Percentiles rank a stretch among this genome's conserved stretches.
These are phyloP conservation scores for Phialophora macrospora DNA, from an alignment of 2,329 filamentous ascomycete species.

Conservation along the genomic window DNA sequence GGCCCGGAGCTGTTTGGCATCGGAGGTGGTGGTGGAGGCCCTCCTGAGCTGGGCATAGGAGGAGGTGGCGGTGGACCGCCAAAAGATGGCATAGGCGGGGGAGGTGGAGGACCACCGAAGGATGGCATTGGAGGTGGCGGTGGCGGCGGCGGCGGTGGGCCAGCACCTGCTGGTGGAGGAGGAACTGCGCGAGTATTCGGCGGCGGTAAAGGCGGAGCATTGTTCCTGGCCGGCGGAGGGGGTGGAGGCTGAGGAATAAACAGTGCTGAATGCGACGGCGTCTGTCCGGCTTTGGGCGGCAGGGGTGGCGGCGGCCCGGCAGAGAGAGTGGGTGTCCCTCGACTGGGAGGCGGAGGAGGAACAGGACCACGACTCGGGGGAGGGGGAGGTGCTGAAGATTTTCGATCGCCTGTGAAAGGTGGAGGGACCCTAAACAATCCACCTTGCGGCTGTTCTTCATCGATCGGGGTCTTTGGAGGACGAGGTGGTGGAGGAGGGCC, in stretches of 20 bases:
- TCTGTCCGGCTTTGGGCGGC: slow-evolving; percentile 52
- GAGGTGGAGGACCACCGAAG: slow-evolving; percentile 49
- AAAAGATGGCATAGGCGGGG: slow-evolving; percentile 50
- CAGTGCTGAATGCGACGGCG: slow-evolving; percentile 27
- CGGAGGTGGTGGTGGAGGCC: slow-evolving; percentile 40
- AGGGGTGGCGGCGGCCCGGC: slow-evolving; percentile 75
- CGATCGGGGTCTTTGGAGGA: slow-evolving; percentile 72
- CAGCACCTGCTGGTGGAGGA: slow-evolving; percentile 50
- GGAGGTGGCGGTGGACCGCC: slow-evolving; percentile 43
- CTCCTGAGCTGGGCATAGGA: slow-evolving; percentile 55
- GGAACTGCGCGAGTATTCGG: slow-evolving; percentile 55
- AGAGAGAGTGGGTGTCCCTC: slow-evolving; percentile 48
- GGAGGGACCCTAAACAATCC: slow-evolving; percentile 76
- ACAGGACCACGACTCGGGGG: slow-evolving; percentile 72
- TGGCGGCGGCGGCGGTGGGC: slow-evolving; percentile 49
- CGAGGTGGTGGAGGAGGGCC: slow-evolving; percentile 71
- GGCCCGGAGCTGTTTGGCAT: slow-evolving; percentile 42
- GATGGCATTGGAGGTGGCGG: slow-evolving; percentile 46
- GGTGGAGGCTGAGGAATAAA: slow-evolving; percentile 53
- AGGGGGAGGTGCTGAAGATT: slow-evolving; percentile 69
- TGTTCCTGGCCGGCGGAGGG: slow-evolving; percentile 51
- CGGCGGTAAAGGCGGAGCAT: slow-evolving; percentile 61
- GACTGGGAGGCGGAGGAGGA: slow-evolving; percentile 71
- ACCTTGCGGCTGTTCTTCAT: slow-evolving; percentile 63
- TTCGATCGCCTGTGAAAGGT: slow-evolving; percentile 71